Evolutionary conservation across 1,284 basidiomycete genomes (phyloP).

Genomic region (Ustilago esculenta): DNA sequence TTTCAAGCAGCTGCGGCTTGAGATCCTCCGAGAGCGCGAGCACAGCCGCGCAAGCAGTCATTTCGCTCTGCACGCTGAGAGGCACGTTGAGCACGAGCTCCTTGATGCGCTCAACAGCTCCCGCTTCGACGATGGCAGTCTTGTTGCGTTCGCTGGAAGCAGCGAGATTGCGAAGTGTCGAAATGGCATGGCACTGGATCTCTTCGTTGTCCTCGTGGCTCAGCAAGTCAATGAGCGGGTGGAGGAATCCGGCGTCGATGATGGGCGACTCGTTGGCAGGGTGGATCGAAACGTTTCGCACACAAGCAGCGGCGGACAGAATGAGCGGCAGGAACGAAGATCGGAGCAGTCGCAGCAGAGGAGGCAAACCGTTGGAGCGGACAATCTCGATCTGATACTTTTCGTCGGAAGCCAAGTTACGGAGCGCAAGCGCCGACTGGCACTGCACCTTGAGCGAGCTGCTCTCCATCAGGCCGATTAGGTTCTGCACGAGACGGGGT

Average conservation of each 20-base stretch:
- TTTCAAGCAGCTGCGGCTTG: conserved; percentile 77
- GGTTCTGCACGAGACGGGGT: conserved; percentile 91
- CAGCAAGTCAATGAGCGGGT: conserved; percentile 92
- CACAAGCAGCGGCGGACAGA: conserved; percentile 96
- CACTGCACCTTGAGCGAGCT: conserved; percentile 98
- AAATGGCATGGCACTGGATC: conserved; percentile 99
- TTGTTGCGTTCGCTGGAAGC: conserved; percentile 99
- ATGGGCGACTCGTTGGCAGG: conserved; percentile 98
- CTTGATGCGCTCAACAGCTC: conserved; percentile 97
- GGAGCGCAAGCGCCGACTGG: conserved; percentile 93
- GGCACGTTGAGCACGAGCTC: conserved; percentile 94
- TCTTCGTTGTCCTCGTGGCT: conserved; percentile 99
- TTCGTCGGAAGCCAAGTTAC: conserved; percentile 97
- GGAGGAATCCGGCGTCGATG: conserved; percentile 96
- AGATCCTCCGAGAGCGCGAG: conserved; percentile 65
- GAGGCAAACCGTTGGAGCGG: conserved; percentile 89
- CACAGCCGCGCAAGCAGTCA: conserved; percentile 95
- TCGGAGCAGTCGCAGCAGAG: conserved; percentile 91
- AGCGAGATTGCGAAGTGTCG: conserved; percentile 93
- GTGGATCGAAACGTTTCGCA: conserved; percentile 98
- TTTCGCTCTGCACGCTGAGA: conserved; percentile 97
- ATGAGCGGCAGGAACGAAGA: conserved; percentile 99
- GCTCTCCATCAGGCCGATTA: conserved; percentile 97
- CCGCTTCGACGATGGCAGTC: conserved; percentile 95
- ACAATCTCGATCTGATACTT: conserved; percentile 99